A percentile compares a stretch with the other conserved stretches of the same genome.
Evolutionary conservation across 495 filamentous ascomycete genomes (phyloP).

Genomic region (Jackrogersella minutella): DNA sequence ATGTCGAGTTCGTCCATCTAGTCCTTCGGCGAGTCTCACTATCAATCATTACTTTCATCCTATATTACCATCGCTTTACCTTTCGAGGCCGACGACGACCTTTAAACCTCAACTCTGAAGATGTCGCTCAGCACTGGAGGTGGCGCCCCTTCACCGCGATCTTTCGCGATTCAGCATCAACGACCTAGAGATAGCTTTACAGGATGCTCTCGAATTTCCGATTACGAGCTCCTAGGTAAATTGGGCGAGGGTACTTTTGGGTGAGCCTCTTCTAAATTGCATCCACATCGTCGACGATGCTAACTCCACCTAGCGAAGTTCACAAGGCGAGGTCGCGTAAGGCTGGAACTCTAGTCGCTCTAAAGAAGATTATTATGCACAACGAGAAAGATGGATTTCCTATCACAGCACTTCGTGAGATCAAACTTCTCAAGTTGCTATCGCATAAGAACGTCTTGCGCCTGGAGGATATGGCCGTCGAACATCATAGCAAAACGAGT

Average conservation of each 20-base stretch:
- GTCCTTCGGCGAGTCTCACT: background rate
- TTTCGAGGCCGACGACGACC: slow-evolving; percentile 45
- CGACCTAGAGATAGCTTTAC: slow-evolving; percentile 65
- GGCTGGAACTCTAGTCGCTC: slow-evolving; percentile 75
- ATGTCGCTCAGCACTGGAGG: slow-evolving; percentile 40
- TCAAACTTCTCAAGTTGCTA: slow-evolving; percentile 94
- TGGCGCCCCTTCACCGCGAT: slow-evolving; percentile 50
- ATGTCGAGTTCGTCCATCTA: slow-evolving; percentile 2
- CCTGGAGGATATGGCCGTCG: slow-evolving; percentile 95
- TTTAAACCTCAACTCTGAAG: slow-evolving; percentile 25
- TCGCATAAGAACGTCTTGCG: slow-evolving; percentile 87
- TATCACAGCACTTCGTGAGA: slow-evolving; percentile 82
- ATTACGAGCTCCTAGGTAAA: slow-evolving; percentile 90
- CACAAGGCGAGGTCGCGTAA: slow-evolving; percentile 84
- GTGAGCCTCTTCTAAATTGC: slow-evolving; percentile 51
- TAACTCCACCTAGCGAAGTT: slow-evolving; percentile 71
- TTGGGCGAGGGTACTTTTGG: slow-evolving; percentile 98
- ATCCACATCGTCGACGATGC: background rate
- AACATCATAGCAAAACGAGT: slow-evolving; percentile 73
- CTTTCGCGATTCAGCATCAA: slow-evolving; percentile 56
- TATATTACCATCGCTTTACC: slow-evolving; percentile 11
- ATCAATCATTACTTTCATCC: slow-evolving; percentile 2
- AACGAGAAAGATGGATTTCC: slow-evolving; percentile 87
- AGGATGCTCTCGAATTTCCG: slow-evolving; percentile 85
- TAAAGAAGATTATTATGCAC: slow-evolving; percentile 96